Evolutionary conservation across 768 basidiomycete genomes (phyloP).

Genomic region (Kwoniella dejecticola): DNA sequence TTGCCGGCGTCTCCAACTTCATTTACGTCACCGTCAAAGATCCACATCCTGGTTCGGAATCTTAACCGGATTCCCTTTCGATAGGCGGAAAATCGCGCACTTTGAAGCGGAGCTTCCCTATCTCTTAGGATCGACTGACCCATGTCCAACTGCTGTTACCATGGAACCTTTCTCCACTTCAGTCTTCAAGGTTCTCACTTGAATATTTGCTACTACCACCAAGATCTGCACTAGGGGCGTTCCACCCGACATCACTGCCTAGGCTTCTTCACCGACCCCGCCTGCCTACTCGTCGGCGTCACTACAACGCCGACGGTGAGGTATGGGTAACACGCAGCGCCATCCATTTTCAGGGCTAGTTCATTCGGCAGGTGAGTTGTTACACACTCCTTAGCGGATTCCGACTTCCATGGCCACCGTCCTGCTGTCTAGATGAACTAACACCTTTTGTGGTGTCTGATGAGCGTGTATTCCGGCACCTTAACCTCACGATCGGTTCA

Average conservation of each 20-base stretch:
- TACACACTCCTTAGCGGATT: slow-evolving; percentile 85
- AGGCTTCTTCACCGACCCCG: slow-evolving; percentile 77
- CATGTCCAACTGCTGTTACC: slow-evolving; percentile 84
- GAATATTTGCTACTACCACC: slow-evolving; percentile 88
- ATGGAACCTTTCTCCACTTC: slow-evolving; percentile 87
- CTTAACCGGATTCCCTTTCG: slow-evolving; percentile 78
- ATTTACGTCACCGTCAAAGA: slow-evolving; percentile 67
- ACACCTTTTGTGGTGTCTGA: slow-evolving; percentile 84
- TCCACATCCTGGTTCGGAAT: slow-evolving; percentile 73
- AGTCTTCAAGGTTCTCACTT: slow-evolving; percentile 83
- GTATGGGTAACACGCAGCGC: slow-evolving; percentile 84
- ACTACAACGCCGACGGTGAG: slow-evolving; percentile 69
- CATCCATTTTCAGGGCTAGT: slow-evolving; percentile 90
- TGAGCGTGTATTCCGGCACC: slow-evolving; percentile 68
- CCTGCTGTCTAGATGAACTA: slow-evolving; percentile 86
- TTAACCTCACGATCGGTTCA: slow-evolving; percentile 74
- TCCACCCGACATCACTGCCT: slow-evolving; percentile 72
- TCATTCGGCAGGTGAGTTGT: slow-evolving; percentile 88
- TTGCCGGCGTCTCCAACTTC: slow-evolving; percentile 65
- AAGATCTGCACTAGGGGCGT: slow-evolving; percentile 83
- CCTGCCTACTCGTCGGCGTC: slow-evolving; percentile 63
- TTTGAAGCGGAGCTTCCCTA: slow-evolving; percentile 75
- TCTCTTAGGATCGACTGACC: slow-evolving; percentile 82
- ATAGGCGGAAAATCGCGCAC: slow-evolving; percentile 68
- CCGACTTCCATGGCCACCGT: slow-evolving; percentile 84